Base-by-base conservation (phyloP, 306 rosid species). In the Malus orientalis region DNA sequence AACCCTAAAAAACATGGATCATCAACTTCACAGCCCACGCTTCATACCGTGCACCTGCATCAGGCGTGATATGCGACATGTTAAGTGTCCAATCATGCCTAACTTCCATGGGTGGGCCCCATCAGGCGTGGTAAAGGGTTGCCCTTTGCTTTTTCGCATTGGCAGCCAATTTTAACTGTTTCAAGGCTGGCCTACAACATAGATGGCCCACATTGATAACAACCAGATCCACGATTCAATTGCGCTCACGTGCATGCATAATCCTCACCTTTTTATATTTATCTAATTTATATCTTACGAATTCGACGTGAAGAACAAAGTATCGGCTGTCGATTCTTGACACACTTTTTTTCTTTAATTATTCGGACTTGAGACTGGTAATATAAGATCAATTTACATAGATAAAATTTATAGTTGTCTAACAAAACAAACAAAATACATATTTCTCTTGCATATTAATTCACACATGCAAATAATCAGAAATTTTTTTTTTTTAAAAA, bases 221-320 rank as follows among this genome's bases (percentile, higher is more conserved):
- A 62, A 64, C 79, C 90, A 85, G 89, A 91, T 90, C 95, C 89
- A 83, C 79, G 88, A 88, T 87, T 86, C 84, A 87, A 80, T 80
- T 79, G 79, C 81, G 38, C 79, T 90, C 98, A 91, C 98, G 97
- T 93, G 98, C 96, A 85, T 83, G 70, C 86, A 57, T 81, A 78
- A 83, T 85, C 84, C 44, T 63, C 74, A 84, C 38, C 38, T 65
- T 0, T 25, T 60, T 58, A 4, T 33, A 19, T 20, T 66, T 16
- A 12, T 32, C 3, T 53, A 70, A 73, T 33, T 27, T 38, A 38
- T 38, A 2, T 36, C 40, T 6, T 36, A 36, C 2, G 38, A 2
- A 38, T 38, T 38, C 42, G 42, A 0, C 10, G 10, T 7, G 42
- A 38, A 6, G 9, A 38, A 6, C 6, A 36, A 36, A 36, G 40